Evolutionary conservation across 768 basidiomycete genomes (phyloP), one percentile per base, ranked within the genome.

Genomic region (Cyathus striatus): DNA sequence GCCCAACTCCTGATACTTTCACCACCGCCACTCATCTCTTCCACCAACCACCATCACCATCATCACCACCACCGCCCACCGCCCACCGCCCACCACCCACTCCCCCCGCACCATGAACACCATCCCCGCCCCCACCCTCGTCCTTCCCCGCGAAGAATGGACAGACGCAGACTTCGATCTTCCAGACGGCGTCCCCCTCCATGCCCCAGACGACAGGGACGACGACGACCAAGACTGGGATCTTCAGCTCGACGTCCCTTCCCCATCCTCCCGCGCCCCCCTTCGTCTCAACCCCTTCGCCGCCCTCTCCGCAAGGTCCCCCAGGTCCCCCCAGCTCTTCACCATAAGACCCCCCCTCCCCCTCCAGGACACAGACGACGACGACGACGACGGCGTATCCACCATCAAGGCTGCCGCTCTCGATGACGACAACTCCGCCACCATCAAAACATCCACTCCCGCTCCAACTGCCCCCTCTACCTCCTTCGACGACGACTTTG

Each of bases 131-230:
- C 83, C 81, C 10, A 65, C 75, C 36, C 66, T 73, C 48, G 62
- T 68, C 32, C 55, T 71, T 27, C 61, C 73, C 43, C 75, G 77
- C 49, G 88, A 91, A 64, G 86, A 90, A 68, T 91, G 89, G 88
- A 74, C 78, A 34, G 89, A 91, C 62, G 84, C 85, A 48, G 89
- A 91, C 64, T 90, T 91, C 58, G 89, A 90, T 59, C 68, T 91
- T 17, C 82, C 85, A 42, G 89, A 91, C 38, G 88, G 78, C 33
- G 76, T 76, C 38, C 70, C 78, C 38, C 75, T 88, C 40, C 78
- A 83, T 51, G 62, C 82, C 26, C 73, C 72, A 20, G 76, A 75
- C 17, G 83, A 85, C 70, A 83, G 74, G 64, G 79, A 81, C 45
- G 72, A 78, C 40, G 78, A 70, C 40, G 75, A 78, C 48, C 78